Evolutionary conservation across 2,329 filamentous ascomycete genomes (phyloP).

Genomic region (Colletotrichum agaves): DNA sequence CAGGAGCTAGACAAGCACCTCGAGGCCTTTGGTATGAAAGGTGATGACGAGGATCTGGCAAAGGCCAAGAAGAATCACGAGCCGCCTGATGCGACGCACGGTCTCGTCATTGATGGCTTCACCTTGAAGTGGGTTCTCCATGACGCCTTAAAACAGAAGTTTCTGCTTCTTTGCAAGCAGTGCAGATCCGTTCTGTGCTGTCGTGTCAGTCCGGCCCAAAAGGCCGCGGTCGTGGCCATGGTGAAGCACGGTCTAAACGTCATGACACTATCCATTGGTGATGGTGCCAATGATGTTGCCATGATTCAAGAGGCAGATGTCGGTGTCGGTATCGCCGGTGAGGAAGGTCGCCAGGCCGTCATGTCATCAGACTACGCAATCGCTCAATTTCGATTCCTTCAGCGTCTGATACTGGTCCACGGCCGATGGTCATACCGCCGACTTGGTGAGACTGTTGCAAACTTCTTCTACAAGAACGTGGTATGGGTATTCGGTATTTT

Average conservation of each 20-base stretch:
- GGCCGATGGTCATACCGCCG: slow-evolving; percentile 97
- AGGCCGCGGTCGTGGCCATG: slow-evolving; percentile 95
- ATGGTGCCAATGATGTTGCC: slow-evolving; percentile 94
- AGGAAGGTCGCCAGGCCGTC: slow-evolving; percentile 90
- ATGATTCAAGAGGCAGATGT: slow-evolving; percentile 99
- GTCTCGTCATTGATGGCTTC: slow-evolving; percentile 94
- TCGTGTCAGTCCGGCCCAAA: slow-evolving; percentile 95
- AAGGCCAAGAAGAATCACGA: slow-evolving; percentile 85
- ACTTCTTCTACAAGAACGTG: slow-evolving; percentile 99
- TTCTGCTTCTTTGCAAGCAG: slow-evolving; percentile 94
- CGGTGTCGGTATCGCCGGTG: slow-evolving; percentile 94
- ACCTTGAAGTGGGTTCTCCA: slow-evolving; percentile 89
- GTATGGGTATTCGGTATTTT: slow-evolving; percentile 97
- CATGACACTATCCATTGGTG: slow-evolving; percentile 93
- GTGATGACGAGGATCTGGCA: slow-evolving; percentile 85
- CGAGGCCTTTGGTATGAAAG: slow-evolving; percentile 78
- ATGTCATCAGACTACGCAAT: slow-evolving; percentile 98
- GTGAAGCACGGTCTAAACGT: slow-evolving; percentile 95
- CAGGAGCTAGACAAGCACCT: slow-evolving; percentile 81
- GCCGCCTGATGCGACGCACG: slow-evolving; percentile 87
- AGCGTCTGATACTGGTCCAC: slow-evolving; percentile 87
- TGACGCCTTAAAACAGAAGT: slow-evolving; percentile 87
- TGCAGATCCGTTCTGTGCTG: slow-evolving; percentile 97
- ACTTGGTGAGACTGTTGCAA: slow-evolving; percentile 91
- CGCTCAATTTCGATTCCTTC: slow-evolving; percentile 90